Percentiles rank a stretch among this genome's conserved stretches.
phyloP scores from a whole-genome alignment of 306 rosid genomes.

The Betula pendula region DNA sequence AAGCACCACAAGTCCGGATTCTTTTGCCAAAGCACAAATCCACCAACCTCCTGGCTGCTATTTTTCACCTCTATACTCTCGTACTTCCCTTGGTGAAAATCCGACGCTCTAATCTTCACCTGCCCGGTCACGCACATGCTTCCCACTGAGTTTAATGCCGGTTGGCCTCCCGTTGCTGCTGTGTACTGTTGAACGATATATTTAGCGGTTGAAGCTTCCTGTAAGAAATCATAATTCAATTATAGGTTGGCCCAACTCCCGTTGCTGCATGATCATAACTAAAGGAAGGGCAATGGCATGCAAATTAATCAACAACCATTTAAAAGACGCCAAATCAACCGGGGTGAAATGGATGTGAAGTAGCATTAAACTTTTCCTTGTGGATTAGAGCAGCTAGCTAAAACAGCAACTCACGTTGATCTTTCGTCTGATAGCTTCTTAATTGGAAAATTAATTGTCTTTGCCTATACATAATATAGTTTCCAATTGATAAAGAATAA shows the following conservation, averaged over 20 bases:
- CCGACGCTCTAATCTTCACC: constrained; percentile 71
- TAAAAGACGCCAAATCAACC: too few species aligned
- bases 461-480: too few species aligned
- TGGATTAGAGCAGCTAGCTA: neutral
- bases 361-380: too few species aligned
- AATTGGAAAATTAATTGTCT: too few species aligned
- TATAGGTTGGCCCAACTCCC: too few species aligned
- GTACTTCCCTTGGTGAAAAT: constrained; percentile 53
- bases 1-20: constrained; percentile 86
- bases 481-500: too few species aligned
- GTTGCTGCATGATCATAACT: too few species aligned
- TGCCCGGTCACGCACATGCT: constrained; percentile 91
- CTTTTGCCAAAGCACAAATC: constrained; percentile 88
- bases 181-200: constrained; percentile 89
- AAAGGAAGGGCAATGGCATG: too few species aligned
- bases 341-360: too few species aligned
- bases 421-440: too few species aligned
- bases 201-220: constrained; percentile 97
- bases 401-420: neutral
- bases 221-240: neutral
- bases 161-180: constrained; percentile 93
- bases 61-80: constrained; percentile 62
- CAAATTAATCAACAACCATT: too few species aligned
- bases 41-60: constrained; percentile 63
- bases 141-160: constrained; percentile 69